Evolutionary conservation across 148 eudicot species (phyloP), one percentile per base, ranked within the genome.

Genomic region (Chenopodium berlandieri): DNA sequence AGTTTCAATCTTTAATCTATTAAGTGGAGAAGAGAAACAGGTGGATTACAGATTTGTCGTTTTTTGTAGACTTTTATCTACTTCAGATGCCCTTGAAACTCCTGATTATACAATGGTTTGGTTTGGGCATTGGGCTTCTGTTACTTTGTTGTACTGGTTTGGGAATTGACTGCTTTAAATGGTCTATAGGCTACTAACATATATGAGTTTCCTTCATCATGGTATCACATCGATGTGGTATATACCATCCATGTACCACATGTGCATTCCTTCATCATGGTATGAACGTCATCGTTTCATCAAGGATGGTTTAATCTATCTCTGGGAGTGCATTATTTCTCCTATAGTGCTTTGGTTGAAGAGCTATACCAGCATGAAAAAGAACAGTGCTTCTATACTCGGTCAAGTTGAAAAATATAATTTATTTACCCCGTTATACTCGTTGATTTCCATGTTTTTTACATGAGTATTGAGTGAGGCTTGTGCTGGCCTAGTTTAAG

Each of bases 111-210:
- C 27, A 40, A 71, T 40, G 13, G 30, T 44, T 44, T 67, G 11
- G 75, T 71, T 71, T 71, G 52, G 25, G 10, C 74, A 69, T 46
- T 69, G 73, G 73, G 3, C 20, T 30, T 32, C 73, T 69, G 32
- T 20, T 4, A 56, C 22, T 17, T 56, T 14, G 62, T 56, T 56
- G 0, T 56, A 56, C 0, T 4, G 0, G 62, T 17, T 56, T 56
- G 22, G 1, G 62, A 56, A 50, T 50, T 11, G 2, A 50, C 14
- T 50, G 16, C 54, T 50, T 9, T 50, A 11, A 50, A 50, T 12
- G 54, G 13, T 50, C 44, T 40, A 5, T 5, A 40, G 1, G 44
- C 44, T 50, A 14, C 54, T 12, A 50, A 50, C 54, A 50, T 48
- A 50, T 50, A 50, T 50, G 54, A 13, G 54, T 10, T 50, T 12